Evolutionary conservation across 495 filamentous ascomycete species (phyloP).

Genomic region (Penicillium waksmanii): DNA sequence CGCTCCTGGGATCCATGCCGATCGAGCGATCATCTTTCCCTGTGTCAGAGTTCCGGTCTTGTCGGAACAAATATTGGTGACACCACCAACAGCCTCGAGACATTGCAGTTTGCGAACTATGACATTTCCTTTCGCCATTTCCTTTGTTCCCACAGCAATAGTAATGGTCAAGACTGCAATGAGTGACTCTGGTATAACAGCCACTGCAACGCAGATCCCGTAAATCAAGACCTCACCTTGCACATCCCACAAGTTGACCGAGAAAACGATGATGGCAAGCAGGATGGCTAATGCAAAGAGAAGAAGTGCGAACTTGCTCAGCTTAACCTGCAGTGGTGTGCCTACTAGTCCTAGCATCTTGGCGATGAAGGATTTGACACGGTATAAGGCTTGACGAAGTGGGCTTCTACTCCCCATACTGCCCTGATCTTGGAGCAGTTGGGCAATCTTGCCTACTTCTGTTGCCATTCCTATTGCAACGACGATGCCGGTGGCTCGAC

Average conservation of each 20-base stretch:
- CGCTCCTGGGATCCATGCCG: constrained; percentile 71
- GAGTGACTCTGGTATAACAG: constrained; percentile 74
- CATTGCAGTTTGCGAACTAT: constrained; percentile 80
- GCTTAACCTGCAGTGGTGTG: constrained; percentile 80
- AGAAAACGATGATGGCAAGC: constrained; percentile 79
- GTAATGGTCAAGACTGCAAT: constrained; percentile 77
- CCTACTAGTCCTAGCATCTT: constrained; percentile 76
- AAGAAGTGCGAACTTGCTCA: constrained; percentile 74
- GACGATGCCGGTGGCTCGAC: constrained; percentile 66
- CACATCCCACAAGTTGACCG: constrained; percentile 70
- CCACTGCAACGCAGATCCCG: constrained; percentile 74
- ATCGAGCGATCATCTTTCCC: constrained; percentile 75
- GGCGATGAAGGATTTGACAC: constrained; percentile 57
- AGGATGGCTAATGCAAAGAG: constrained; percentile 76
- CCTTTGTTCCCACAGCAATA: constrained; percentile 70
- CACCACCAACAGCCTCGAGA: constrained; percentile 80
- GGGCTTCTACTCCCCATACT: constrained; percentile 64
- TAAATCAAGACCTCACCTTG: constrained; percentile 78
- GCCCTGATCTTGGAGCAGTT: constrained; percentile 54
- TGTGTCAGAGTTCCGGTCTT: constrained; percentile 86
- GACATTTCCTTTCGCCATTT: constrained; percentile 77
- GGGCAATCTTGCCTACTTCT: constrained; percentile 83
- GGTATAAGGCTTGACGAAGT: constrained; percentile 62
- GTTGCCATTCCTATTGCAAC: constrained; percentile 79
- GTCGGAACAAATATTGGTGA: constrained; percentile 88